Evolutionary conservation across 1,284 basidiomycete genomes (phyloP).

Genomic region (Cryptococcus sp.): DNA sequence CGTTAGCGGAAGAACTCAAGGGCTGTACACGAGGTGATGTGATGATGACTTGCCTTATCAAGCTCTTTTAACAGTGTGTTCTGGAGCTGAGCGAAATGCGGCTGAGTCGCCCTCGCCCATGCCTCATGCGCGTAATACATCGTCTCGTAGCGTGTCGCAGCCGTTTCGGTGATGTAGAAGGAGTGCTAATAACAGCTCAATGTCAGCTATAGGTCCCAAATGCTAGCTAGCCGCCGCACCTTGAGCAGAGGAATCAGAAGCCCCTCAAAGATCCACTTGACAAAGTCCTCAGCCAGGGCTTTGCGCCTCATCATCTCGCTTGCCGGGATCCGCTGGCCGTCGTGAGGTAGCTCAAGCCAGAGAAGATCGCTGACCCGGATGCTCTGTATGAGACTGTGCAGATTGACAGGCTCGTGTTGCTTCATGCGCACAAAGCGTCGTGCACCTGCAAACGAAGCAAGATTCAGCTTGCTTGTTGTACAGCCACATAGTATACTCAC

Average conservation of each 20-base stretch:
- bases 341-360: constrained; percentile 63
- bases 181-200: constrained; percentile 63
- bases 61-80: constrained; percentile 43
- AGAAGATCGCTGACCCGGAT: constrained; percentile 74
- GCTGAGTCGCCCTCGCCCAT: constrained; percentile 80
- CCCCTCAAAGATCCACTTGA: constrained; percentile 91
- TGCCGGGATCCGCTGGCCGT: constrained; percentile 54
- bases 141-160: constrained; percentile 79
- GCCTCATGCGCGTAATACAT: constrained; percentile 94
- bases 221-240: constrained; percentile 54
- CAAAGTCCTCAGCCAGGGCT: constrained; percentile 77
- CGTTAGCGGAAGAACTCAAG: background rate
- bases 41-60: constrained; percentile 30
- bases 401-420: constrained; percentile 74
- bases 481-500: constrained; percentile 56
- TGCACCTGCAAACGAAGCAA: constrained; percentile 59
- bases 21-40: background rate
- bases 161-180: constrained; percentile 93
- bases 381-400: constrained; percentile 79
- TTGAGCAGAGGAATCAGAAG: constrained; percentile 78
- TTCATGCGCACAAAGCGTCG: constrained; percentile 70
- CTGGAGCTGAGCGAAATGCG: constrained; percentile 71
- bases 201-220: background rate
- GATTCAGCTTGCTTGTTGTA: background rate
- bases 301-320: constrained; percentile 71